Conservation (phyloP, 148 eudicot genomes). For the Suaeda aralocaspica region DNA sequence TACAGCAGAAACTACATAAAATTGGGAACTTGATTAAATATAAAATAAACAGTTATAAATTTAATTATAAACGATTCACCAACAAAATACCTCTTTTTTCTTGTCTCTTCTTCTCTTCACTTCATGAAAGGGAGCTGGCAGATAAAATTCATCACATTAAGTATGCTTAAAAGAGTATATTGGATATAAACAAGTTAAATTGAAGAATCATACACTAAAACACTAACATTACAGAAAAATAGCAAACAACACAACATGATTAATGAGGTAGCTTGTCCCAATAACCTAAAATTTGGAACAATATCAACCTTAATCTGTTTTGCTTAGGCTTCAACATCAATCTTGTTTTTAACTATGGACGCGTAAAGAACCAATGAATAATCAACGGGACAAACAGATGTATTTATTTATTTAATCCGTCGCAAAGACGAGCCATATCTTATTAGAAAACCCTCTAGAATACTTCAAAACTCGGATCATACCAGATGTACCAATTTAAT, state of each 20-base stretch:
- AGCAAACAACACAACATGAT: neutral
- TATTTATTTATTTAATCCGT: neutral
- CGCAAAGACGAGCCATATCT: too few relatives aligned
- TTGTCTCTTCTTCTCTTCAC: constrained; percentile 79
- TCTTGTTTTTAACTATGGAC: neutral
- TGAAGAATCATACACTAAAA: neutral
- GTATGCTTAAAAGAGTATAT: neutral
- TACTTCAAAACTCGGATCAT: too few relatives aligned
- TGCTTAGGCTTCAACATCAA: neutral
- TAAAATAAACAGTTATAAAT: neutral
- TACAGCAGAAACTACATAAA: neutral
- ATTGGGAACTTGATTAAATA: neutral
- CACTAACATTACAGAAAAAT: neutral
- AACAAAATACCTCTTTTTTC: constrained; percentile 66
- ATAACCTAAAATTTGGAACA: neutral
- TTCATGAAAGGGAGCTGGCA: constrained; percentile 90
- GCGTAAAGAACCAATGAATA: neutral
- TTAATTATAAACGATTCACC: neutral
- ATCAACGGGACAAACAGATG: too few relatives aligned
- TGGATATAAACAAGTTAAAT: neutral
- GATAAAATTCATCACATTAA: neutral
- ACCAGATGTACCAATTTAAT: too few relatives aligned
- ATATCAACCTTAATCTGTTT: too few relatives aligned
- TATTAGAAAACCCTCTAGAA: too few relatives aligned
- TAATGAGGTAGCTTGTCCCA: neutral